These are phyloP conservation scores for Mayamaea pseudoterrestris DNA, from an alignment of 108 stramenopile genomes.

Conservation along the genomic window DNA sequence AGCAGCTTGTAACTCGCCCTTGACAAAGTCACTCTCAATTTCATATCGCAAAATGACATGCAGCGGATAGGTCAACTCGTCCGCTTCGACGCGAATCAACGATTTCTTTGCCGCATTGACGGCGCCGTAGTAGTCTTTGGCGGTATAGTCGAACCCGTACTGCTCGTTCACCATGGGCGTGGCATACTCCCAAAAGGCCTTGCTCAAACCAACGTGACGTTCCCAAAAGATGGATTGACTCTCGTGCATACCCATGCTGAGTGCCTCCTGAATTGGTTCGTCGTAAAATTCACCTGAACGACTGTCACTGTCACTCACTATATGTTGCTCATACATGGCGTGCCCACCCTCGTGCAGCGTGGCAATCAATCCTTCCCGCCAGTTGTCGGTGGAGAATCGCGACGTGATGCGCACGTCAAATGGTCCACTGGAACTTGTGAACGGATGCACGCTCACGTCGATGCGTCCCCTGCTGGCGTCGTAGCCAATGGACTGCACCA, in stretches of 20 bases:
- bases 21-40: constrained; percentile 74
- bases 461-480: constrained; percentile 55
- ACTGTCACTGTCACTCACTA: constrained; percentile 1
- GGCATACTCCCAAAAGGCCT: constrained; percentile 61
- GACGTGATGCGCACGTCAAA: constrained; percentile 86
- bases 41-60: constrained; percentile 86
- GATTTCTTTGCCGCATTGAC: constrained; percentile 50
- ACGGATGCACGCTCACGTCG: constrained; percentile 87
- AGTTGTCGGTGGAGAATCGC: constrained; percentile 46
- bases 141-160: constrained; percentile 18
- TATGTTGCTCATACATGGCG: constrained; percentile 86
- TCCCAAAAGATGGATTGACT: constrained; percentile 86
- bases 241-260: constrained; percentile 88
- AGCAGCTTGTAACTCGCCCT: constrained; percentile 43
- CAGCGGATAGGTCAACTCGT: constrained; percentile 86
- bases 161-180: constrained; percentile 33
- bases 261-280: constrained; percentile 35
- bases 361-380: constrained; percentile 80
- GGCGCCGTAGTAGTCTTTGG: constrained; percentile 62
- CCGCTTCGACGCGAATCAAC: constrained; percentile 85
- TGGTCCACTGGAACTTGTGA: constrained; percentile 57
- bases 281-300: background rate
- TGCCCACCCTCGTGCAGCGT: constrained; percentile 89
- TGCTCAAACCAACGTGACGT: constrained; percentile 66
- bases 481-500: constrained; percentile 67